Percentiles rank a stretch among this genome's conserved stretches.
Evolutionary conservation across 352 stramenopile species (phyloP).

Genomic region (Pythium biforme): DNA sequence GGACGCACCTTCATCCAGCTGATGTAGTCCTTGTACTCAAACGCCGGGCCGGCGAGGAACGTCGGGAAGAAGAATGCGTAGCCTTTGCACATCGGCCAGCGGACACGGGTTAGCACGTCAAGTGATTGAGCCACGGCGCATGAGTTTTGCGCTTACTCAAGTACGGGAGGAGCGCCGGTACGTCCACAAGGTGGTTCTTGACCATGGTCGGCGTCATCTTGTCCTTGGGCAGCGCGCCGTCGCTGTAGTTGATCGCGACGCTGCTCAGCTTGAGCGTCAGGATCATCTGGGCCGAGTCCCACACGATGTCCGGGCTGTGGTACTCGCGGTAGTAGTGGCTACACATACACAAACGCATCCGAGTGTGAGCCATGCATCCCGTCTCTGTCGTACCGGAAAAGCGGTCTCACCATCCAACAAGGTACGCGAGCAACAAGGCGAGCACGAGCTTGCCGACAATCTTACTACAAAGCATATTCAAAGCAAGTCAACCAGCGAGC

Average conservation of each 20-base stretch:
- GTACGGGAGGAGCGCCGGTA: conserved; percentile 68
- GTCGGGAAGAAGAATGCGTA: conserved; percentile 90
- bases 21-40: conserved; percentile 87
- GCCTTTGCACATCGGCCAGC: conserved; percentile 31
- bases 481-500: too few relatives aligned
- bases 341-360: not conserved
- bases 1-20: conserved; percentile 65
- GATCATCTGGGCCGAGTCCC: conserved; percentile 87
- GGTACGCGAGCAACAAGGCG: conserved; percentile 56
- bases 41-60: conserved; percentile 75
- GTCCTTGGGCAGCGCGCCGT: conserved; percentile 65
- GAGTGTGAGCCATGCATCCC: not conserved
- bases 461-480: conserved; percentile 31
- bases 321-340: conserved; percentile 86
- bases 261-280: conserved; percentile 81
- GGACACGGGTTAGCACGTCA: not conserved
- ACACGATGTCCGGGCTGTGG: conserved; percentile 75
- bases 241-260: conserved; percentile 81
- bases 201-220: conserved; percentile 70
- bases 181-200: conserved; percentile 67
- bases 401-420: conserved; percentile 50
- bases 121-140: too few relatives aligned
- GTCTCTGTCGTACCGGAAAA: not conserved
- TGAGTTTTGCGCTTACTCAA: conserved; percentile 41
- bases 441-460: conserved; percentile 67